Conservation (phyloP, 208 protist species). For the Strigomonas culicis region DNA sequence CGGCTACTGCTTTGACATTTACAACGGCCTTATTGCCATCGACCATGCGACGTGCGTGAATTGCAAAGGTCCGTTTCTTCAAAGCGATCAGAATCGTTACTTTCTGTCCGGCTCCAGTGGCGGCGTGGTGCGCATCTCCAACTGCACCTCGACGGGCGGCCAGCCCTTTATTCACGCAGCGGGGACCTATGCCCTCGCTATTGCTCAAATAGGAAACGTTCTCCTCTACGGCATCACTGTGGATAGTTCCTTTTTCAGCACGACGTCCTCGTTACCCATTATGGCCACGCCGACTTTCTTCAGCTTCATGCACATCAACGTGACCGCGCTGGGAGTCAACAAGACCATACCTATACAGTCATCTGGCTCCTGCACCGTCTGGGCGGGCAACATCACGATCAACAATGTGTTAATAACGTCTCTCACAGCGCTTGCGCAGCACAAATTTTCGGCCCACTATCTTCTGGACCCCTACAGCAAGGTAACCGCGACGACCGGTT, state of each 20-base stretch:
- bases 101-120: background rate
- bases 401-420: background rate
- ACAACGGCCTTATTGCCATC: background rate
- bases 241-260: no score
- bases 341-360: background rate
- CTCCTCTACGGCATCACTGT: background rate
- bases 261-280: no score
- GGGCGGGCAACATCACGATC: slow-evolving; percentile 1
- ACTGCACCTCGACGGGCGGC: background rate
- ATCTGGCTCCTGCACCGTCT: background rate
- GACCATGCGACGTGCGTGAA: background rate
- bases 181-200: background rate
- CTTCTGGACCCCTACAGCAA: background rate
- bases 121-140: background rate
- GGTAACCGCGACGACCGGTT: background rate
- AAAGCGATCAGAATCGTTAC: background rate
- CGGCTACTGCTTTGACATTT: background rate
- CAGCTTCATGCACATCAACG: background rate
- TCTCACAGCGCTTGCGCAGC: background rate
- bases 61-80: background rate
- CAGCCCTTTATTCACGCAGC: background rate
- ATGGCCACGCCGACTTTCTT: no score
- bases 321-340: background rate
- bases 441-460: background rate
- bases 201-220: background rate